These are phyloP conservation scores for Tolypocladium tundrense DNA, from an alignment of 2,329 filamentous ascomycete genomes.

Conservation along the genomic window DNA sequence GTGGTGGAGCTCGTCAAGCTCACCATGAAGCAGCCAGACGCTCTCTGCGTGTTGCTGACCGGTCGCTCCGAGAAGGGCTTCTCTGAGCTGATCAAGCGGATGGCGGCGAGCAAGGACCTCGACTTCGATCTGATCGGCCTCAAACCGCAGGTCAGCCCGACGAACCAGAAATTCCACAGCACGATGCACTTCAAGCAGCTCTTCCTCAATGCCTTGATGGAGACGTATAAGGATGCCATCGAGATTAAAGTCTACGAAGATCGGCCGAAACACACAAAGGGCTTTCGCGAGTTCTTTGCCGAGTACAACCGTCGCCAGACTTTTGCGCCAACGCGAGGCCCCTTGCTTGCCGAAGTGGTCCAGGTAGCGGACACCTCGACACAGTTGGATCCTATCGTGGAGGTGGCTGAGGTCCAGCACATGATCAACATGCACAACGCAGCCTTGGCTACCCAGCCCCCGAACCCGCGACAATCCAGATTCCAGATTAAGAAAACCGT, in stretches of 20 bases:
- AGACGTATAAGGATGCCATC: slow-evolving; percentile 75
- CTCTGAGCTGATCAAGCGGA: slow-evolving; percentile 68
- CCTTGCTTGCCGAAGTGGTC: slow-evolving; percentile 70
- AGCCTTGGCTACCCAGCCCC: slow-evolving; percentile 23
- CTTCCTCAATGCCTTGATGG: slow-evolving; percentile 69
- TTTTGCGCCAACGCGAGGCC: slow-evolving; percentile 42
- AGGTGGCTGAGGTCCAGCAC: slow-evolving; percentile 76
- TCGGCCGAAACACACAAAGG: slow-evolving; percentile 57
- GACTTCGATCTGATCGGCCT: slow-evolving; percentile 82
- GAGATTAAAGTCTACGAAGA: slow-evolving; percentile 72
- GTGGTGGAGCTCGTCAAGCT: slow-evolving; percentile 72
- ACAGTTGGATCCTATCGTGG: slow-evolving; percentile 64
- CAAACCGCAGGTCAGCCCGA: slow-evolving; percentile 76
- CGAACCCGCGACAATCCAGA: slow-evolving; percentile 26
- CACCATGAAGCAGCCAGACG: slow-evolving; percentile 75
- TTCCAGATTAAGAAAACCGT: slow-evolving; percentile 77
- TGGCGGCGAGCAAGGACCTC: slow-evolving; percentile 65
- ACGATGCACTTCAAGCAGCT: slow-evolving; percentile 92
- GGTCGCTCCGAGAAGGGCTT: slow-evolving; percentile 74
- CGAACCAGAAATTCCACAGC: slow-evolving; percentile 63
- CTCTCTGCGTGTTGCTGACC: slow-evolving; percentile 76
- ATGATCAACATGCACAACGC: slow-evolving; percentile 84
- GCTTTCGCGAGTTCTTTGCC: slow-evolving; percentile 75
- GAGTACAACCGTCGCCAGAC: slow-evolving; percentile 58
- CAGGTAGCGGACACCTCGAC: slow-evolving; percentile 71